A percentile compares a stretch with the other conserved stretches of the same genome.
phyloP scores from a whole-genome alignment of 2,329 filamentous ascomycete species.

The Fusarium sp. region DNA sequence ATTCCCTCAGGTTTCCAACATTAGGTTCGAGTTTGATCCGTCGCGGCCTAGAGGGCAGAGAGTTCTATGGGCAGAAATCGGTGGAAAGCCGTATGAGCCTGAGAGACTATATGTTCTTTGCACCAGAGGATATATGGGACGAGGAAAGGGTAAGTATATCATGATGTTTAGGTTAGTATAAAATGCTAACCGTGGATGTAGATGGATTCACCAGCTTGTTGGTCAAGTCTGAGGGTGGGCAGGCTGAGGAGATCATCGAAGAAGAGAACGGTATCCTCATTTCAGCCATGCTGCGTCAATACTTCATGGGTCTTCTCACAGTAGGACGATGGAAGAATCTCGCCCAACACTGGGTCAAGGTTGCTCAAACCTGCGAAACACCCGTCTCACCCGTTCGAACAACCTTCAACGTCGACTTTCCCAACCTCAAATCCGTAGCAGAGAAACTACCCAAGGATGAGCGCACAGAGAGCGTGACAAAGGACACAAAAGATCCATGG shows the following conservation, averaged over 20 bases:
- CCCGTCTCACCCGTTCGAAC: slow-evolving; percentile 54
- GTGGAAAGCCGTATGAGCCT: slow-evolving; percentile 69
- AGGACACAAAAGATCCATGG: slow-evolving; percentile 49
- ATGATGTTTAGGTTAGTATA: no score
- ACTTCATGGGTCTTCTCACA: slow-evolving; percentile 88
- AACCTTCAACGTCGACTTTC: slow-evolving; percentile 31
- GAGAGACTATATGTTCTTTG: slow-evolving; percentile 76
- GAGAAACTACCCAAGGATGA: slow-evolving; percentile 37
- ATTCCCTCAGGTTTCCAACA: slow-evolving; percentile 89
- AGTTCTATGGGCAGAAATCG: slow-evolving; percentile 71
- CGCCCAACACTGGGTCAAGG: slow-evolving; percentile 73
- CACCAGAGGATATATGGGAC: slow-evolving; percentile 88
- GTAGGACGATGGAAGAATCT: slow-evolving; percentile 83
- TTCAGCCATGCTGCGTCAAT: slow-evolving; percentile 87
- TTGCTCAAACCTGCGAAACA: slow-evolving; percentile 70
- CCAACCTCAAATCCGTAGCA: slow-evolving; percentile 34
- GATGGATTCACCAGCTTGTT: slow-evolving; percentile 84
- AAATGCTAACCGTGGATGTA: slow-evolving; percentile 40
- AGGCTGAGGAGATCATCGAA: slow-evolving; percentile 80
- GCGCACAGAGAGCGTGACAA: slow-evolving; percentile 29
- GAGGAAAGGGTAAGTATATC: slow-evolving; percentile 71
- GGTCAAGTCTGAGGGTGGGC: slow-evolving; percentile 79
- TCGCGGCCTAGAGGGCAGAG: slow-evolving; percentile 68
- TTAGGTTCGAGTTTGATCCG: slow-evolving; percentile 78
- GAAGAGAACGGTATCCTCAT: slow-evolving; percentile 91